Percentiles rank a stretch among this genome's conserved stretches.
These are phyloP conservation scores for Pseudonitzschia pungens DNA, from an alignment of 108 stramenopile genomes.

Conservation along the genomic window DNA sequence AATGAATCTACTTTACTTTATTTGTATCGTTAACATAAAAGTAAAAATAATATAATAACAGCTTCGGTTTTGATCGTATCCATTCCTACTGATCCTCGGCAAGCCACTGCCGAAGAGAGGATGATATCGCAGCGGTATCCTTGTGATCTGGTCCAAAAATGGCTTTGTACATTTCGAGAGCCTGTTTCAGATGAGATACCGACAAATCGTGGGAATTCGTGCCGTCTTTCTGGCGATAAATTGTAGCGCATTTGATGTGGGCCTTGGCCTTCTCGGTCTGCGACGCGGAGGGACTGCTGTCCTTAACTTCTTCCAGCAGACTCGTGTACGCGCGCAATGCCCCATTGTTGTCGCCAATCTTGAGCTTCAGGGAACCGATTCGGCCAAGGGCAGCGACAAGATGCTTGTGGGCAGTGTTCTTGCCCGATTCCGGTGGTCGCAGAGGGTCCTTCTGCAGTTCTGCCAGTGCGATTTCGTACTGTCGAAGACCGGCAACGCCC, in stretches of 20 bases:
- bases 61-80: not conserved
- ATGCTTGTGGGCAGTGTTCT: constrained; percentile 82
- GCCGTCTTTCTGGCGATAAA: constrained; percentile 69
- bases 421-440: constrained; percentile 38
- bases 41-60: not conserved
- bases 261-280: constrained; percentile 86
- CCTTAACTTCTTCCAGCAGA: constrained; percentile 70
- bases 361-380: constrained; percentile 82
- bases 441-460: constrained; percentile 48
- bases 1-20: not conserved
- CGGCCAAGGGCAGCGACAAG: constrained; percentile 81
- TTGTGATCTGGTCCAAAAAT: constrained; percentile 81
- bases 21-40: not conserved
- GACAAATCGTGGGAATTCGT: constrained; percentile 67
- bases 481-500: constrained; percentile 73
- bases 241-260: constrained; percentile 87
- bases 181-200: constrained; percentile 76
- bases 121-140: constrained; percentile 80
- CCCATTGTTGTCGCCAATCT: constrained; percentile 73
- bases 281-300: constrained; percentile 71
- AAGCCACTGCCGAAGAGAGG: constrained; percentile 83
- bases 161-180: constrained; percentile 84
- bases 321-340: constrained; percentile 72
- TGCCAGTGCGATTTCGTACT: constrained; percentile 64
- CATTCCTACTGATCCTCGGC: constrained; percentile 48